Percentiles rank a stretch among this genome's conserved stretches.
Evolutionary conservation across 495 filamentous ascomycete species (phyloP).

Genomic region (Rusavskia elegans): DNA sequence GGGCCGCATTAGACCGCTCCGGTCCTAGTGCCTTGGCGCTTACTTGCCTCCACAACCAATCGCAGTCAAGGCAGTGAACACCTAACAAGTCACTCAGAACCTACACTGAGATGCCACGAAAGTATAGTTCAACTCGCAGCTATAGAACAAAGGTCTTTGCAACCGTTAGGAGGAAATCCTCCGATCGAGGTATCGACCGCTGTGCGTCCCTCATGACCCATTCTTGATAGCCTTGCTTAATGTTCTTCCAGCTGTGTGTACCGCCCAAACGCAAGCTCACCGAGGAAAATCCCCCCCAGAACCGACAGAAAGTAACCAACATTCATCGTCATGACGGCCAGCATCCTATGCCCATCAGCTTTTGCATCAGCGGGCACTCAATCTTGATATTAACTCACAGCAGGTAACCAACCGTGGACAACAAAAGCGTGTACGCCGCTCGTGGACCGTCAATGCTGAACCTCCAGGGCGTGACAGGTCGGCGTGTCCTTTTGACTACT

Average conservation of each 20-base stretch:
- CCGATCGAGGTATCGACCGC: too few relatives aligned
- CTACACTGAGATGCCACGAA: too few relatives aligned
- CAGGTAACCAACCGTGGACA: constrained; percentile 67
- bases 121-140: too few relatives aligned
- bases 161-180: too few relatives aligned
- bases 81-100: too few relatives aligned
- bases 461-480: constrained; percentile 50
- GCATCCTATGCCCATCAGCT: constrained; percentile 46
- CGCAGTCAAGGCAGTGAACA: too few relatives aligned
- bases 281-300: constrained; percentile 66
- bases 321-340: constrained; percentile 97
- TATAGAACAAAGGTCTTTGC: too few relatives aligned
- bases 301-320: constrained; percentile 90
- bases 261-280: constrained; percentile 65
- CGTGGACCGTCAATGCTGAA: constrained; percentile 63
- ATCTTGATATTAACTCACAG: constrained; percentile 46
- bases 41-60: too few relatives aligned
- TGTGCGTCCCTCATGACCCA: neutral
- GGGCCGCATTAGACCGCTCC: too few relatives aligned
- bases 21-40: too few relatives aligned
- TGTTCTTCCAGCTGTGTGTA: constrained; percentile 4
- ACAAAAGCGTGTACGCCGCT: constrained; percentile 48
- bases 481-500: constrained; percentile 39
- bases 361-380: too few relatives aligned
- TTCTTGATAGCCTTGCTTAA: neutral